phyloP scores from a whole-genome alignment of 441 rosid species.

The Populus hybrid region DNA sequence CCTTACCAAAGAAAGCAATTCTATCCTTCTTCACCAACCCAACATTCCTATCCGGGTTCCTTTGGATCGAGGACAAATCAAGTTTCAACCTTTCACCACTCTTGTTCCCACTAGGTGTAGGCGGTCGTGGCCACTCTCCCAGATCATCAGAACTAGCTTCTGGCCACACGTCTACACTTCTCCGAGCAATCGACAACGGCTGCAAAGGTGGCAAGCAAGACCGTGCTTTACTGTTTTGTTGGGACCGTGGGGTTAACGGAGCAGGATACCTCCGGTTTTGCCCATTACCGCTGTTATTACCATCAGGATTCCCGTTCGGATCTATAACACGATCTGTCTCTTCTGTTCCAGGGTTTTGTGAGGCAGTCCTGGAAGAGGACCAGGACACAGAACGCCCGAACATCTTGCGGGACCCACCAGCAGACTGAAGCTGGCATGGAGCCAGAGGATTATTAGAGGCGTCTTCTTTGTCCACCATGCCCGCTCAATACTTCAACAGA shows the following conservation, averaged over 20 bases:
- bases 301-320: constrained; percentile 39
- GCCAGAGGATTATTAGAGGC: constrained; percentile 45
- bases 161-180: constrained; percentile 97
- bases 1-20: constrained; percentile 91
- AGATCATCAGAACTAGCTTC: constrained; percentile 90
- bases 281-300: constrained; percentile 30
- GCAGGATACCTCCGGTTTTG: constrained; percentile 55
- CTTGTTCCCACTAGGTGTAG: constrained; percentile 78
- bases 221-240: constrained; percentile 76
- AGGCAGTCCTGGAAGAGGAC: constrained; percentile 86
- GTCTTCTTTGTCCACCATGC: constrained; percentile 90
- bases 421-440: constrained; percentile 44
- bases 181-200: constrained; percentile 82
- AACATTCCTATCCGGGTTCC: constrained; percentile 56
- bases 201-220: constrained; percentile 93
- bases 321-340: constrained; percentile 43
- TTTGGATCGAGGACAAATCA: constrained; percentile 79
- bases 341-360: constrained; percentile 52
- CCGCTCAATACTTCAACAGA: constrained; percentile 25
- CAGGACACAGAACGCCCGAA: constrained; percentile 97
- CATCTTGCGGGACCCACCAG: constrained; percentile 54
- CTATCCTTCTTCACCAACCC: constrained; percentile 81
- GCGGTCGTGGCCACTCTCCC: constrained; percentile 96
- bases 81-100: constrained; percentile 87
- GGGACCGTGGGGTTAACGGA: constrained; percentile 88